Conservation (phyloP, 2,329 filamentous ascomycete genomes). For the Pseudohalonectria lignicola region DNA sequence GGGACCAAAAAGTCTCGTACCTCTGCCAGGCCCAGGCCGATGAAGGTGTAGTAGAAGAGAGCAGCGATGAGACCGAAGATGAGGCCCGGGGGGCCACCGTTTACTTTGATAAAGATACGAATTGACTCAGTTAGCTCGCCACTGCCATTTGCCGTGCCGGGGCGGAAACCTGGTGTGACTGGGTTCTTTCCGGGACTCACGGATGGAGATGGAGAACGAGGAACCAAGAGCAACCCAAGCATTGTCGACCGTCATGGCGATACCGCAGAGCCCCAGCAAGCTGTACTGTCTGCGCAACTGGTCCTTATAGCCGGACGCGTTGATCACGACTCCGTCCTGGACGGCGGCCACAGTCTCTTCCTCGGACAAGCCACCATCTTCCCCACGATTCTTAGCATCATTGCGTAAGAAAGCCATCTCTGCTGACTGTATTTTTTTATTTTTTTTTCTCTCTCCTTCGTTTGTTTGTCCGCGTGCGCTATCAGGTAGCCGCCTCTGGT, state of each 20-base stretch:
- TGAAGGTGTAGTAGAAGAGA: slow-evolving; percentile 29
- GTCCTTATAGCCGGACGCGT: slow-evolving; percentile 53
- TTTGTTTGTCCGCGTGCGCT: too few relatives aligned
- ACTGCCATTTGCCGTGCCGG: neutral
- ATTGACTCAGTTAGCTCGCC: slow-evolving; percentile 4
- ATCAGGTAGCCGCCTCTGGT: too few relatives aligned
- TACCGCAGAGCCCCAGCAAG: slow-evolving; percentile 45
- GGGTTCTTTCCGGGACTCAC: slow-evolving; percentile 16
- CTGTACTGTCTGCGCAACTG: slow-evolving; percentile 54
- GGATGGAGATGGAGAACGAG: slow-evolving; percentile 42
- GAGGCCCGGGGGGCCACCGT: slow-evolving; percentile 28
- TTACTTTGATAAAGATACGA: slow-evolving; percentile 18
- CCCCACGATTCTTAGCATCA: neutral
- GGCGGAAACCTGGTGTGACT: neutral
- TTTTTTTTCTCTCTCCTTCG: too few relatives aligned
- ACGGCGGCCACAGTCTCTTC: slow-evolving; percentile 21
- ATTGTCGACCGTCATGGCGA: slow-evolving; percentile 52
- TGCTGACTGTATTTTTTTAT: too few relatives aligned
- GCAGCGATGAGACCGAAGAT: slow-evolving; percentile 31
- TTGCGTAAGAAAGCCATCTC: neutral
- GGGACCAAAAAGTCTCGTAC: slow-evolving; percentile 16
- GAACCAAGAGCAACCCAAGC: slow-evolving; percentile 55
- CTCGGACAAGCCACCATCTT: slow-evolving; percentile 7
- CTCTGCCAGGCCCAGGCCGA: slow-evolving; percentile 29
- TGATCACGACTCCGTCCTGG: slow-evolving; percentile 35